Evolutionary conservation across 768 basidiomycete genomes (phyloP), one percentile per base, ranked within the genome.

Genomic region (Coprinopsis strossmayeri): DNA sequence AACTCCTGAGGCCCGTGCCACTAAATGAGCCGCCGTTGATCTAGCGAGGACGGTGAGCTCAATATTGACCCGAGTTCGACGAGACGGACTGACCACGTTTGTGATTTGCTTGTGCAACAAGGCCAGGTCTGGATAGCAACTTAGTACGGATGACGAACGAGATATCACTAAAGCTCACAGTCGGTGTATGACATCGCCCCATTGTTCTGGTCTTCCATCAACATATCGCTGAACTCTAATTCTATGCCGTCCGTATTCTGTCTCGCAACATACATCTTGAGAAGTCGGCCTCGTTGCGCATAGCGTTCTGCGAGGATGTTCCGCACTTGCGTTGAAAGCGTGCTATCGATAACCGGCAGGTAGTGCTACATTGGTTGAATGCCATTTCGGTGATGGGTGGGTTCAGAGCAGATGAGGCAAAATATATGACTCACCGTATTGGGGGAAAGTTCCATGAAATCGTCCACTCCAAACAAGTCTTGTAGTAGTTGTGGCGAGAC

Each of bases 141-240:
- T n/a, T n/a, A 27, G 49, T 53, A n/a, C n/a, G 7, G 53, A 53
- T 50, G 18, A 26, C 34, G 24, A 47, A n/a, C n/a, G 27, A 24
- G 3, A 25, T 21, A 27, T 40, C 44, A 40, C 30, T 17, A 13
- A 39, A 4, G 73, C 83, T 54, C 58, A 95, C 92, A 93, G 62
- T 96, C 91, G 3, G 84, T 66, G 66, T 95, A 96, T 1, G 89
- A 84, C 81, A 94, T 78, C 0, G 84, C 86, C n/a, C 89, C 93
- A 57, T 95, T 96, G 61, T 99, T 99, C 63, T 86, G 80, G 66
- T 99, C 96, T 69, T 99, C 96, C 21, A 96, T 82, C 11, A 99
- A 74, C 88, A 96, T 88, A 67, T 99, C 96, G 54, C 87, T 88
- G 59, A 95, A 97, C 64, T 98, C 96, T 38, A 98, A 79, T 69